These are phyloP conservation scores for Aspergillus olivimuriae DNA, from an alignment of 495 filamentous ascomycete genomes.

Conservation along the genomic window DNA sequence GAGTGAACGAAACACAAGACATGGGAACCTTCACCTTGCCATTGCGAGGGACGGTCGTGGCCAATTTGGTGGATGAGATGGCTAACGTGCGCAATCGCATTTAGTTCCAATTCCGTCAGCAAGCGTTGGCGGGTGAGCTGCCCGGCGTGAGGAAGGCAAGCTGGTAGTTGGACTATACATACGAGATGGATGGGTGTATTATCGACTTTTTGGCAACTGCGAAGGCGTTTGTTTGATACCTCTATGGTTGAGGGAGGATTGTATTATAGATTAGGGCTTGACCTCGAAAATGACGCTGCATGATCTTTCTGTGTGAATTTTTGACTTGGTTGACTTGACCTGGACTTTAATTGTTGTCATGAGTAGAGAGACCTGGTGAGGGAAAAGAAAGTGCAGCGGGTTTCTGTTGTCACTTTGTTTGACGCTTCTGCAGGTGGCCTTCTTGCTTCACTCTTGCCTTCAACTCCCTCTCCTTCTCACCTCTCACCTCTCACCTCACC, in stretches of 20 bases:
- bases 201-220: no score
- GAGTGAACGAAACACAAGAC: conserved; percentile 26
- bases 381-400: conserved; percentile 3
- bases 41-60: background rate
- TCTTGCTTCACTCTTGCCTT: background rate
- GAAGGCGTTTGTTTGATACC: conserved; percentile 31
- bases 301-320: no score
- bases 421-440: conserved; percentile 3
- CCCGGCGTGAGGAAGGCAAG: conserved; percentile 94
- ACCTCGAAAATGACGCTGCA: no score
- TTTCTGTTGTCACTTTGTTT: conserved; percentile 4
- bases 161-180: no score
- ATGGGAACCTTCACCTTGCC: background rate
- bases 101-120: conserved; percentile 86
- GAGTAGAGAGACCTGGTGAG: no score
- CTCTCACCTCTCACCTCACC: background rate
- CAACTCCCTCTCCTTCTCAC: background rate
- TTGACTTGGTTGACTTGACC: no score
- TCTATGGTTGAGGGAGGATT: no score
- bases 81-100: no score
- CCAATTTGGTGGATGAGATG: conserved; percentile 24
- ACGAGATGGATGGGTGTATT: no score
- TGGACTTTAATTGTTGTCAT: no score
- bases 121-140: conserved; percentile 80
- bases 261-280: no score